Evolutionary conservation across 345 rosid genomes (phyloP).

Genomic region (Hibiscus mutabilis): DNA sequence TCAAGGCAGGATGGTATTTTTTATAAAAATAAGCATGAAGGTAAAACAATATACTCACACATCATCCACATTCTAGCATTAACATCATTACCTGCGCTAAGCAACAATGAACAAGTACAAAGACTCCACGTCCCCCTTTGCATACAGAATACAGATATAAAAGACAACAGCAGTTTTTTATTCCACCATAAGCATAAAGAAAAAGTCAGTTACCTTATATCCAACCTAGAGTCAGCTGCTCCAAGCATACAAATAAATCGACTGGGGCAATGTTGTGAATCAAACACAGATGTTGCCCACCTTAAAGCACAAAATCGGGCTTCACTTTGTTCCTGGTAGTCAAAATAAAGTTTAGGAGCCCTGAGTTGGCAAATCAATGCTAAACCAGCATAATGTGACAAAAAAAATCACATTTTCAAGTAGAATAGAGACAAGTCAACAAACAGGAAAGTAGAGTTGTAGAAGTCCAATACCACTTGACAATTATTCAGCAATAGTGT

Average conservation of each 20-base stretch:
- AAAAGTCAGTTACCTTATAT: slow-evolving; percentile 59
- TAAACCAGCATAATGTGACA: slow-evolving; percentile 10
- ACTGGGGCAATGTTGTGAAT: slow-evolving; percentile 84
- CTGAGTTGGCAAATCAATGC: not conserved
- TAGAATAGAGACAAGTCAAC: not conserved
- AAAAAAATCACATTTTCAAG: not conserved
- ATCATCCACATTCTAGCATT: not conserved
- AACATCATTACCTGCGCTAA: not conserved
- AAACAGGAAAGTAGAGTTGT: not conserved
- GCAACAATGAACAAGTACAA: not conserved
- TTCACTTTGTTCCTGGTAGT: slow-evolving; percentile 80
- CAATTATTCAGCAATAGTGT: slow-evolving; percentile 59
- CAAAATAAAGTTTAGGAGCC: slow-evolving; percentile 16
- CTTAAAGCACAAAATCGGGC: slow-evolving; percentile 87
- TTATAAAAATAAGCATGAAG: slow-evolving; percentile 1
- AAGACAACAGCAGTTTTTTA: not conserved
- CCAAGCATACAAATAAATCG: slow-evolving; percentile 90
- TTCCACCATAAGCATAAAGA: slow-evolving; percentile 4
- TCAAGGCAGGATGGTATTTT: not conserved
- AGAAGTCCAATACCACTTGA: slow-evolving; percentile 46
- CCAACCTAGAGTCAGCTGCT: slow-evolving; percentile 76
- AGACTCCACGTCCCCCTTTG: not conserved
- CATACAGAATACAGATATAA: not conserved
- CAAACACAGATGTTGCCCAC: slow-evolving; percentile 81
- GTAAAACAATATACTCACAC: not conserved